Conservation (phyloP, 2,329 filamentous ascomycete genomes). For the Lasiodiplodia sp. region DNA sequence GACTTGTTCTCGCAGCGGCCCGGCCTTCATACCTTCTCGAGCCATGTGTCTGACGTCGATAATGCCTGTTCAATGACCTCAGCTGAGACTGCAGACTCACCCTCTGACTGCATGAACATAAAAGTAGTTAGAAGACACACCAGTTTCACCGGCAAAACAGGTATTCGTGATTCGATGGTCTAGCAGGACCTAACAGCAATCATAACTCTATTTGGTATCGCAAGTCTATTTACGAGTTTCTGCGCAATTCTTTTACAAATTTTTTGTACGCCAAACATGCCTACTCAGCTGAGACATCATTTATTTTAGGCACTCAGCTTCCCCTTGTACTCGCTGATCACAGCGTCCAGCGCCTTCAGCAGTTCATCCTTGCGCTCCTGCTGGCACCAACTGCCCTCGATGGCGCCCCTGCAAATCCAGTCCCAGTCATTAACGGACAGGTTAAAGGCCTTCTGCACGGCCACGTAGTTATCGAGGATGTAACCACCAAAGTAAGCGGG, state of each 20-base stretch:
- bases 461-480: conserved; percentile 76
- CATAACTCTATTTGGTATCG: conserved; percentile 20
- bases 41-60: neutral
- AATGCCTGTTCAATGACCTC: neutral
- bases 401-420: conserved; percentile 65
- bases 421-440: conserved; percentile 72
- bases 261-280: neutral
- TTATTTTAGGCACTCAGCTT: conserved; percentile 11
- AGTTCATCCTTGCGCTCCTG: conserved; percentile 68
- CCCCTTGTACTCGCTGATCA: conserved; percentile 19
- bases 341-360: conserved; percentile 41
- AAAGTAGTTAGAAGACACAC: neutral
- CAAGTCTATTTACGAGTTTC: neutral
- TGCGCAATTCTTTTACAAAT: neutral
- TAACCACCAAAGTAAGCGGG: conserved; percentile 80
- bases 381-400: conserved; percentile 74
- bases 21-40: neutral
- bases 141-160: neutral
- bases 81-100: neutral
- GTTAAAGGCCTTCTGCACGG: conserved; percentile 74
- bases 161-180: neutral
- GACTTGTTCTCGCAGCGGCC: too few species aligned
- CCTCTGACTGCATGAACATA: neutral
- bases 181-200: neutral
- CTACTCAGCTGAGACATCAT: neutral